A percentile compares a stretch with the other conserved stretches of the same genome.
phyloP scores from a whole-genome alignment of 164 flowering plant species.

The Warburgia ugandensis region DNA sequence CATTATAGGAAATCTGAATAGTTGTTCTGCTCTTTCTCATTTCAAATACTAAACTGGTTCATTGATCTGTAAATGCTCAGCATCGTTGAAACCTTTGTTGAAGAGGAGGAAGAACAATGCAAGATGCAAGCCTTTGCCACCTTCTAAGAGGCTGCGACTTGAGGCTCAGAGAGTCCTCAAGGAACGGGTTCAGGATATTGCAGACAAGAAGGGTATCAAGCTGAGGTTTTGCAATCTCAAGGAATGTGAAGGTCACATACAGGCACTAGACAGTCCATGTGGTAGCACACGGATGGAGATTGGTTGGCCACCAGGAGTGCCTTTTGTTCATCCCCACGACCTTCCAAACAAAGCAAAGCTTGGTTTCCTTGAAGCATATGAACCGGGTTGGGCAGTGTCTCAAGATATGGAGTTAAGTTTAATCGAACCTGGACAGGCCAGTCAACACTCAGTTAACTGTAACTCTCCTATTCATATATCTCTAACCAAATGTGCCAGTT shows the following conservation, averaged over 20 bases:
- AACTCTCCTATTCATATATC: conserved; percentile 19
- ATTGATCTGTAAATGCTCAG: conserved; percentile 82
- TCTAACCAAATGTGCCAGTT: conserved; percentile 1
- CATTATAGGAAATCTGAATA: too few species aligned
- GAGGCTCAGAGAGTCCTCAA: conserved; percentile 95
- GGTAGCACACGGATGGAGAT: conserved; percentile 72
- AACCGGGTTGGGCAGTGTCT: conserved; percentile 90
- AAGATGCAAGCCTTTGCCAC: conserved; percentile 84
- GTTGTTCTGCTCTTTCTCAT: too few species aligned
- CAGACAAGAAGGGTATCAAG: conserved; percentile 94
- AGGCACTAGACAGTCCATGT: conserved; percentile 78
- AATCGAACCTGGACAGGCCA: conserved; percentile 52
- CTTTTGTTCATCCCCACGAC: conserved; percentile 99
- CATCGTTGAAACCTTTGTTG: conserved; percentile 62
- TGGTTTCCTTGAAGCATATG: conserved; percentile 95
- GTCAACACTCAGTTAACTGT: conserved; percentile 52
- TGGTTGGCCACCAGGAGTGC: conserved; percentile 97
- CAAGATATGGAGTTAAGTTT: conserved; percentile 84
- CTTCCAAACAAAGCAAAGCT: conserved; percentile 92
- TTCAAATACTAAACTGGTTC: conserved; percentile 57
- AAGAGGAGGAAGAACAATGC: conserved; percentile 67
- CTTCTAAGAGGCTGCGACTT: conserved; percentile 88
- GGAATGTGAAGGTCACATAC: conserved; percentile 85
- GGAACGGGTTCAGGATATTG: conserved; percentile 96
- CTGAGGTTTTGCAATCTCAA: conserved; percentile 84